These are phyloP conservation scores for Zea luxurians DNA, from an alignment of 176 grass and related monocot genomes.

Conservation along the genomic window DNA sequence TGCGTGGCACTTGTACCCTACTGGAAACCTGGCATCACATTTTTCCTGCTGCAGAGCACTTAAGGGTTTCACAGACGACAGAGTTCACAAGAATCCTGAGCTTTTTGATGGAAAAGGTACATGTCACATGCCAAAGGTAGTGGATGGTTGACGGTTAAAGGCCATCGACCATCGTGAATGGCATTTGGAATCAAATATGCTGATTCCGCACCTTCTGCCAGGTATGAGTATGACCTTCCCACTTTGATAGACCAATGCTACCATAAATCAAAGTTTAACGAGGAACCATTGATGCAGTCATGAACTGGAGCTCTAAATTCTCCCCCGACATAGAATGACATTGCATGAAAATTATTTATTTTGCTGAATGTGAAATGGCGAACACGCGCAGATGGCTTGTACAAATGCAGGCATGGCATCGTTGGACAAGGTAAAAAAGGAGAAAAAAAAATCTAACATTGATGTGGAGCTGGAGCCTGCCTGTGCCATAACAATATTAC, in stretches of 20 bases:
- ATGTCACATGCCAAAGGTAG: slow-evolving; percentile 2
- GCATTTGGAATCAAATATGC: slow-evolving; percentile 24
- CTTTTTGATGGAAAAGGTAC: slow-evolving; percentile 26
- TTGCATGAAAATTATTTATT: slow-evolving; percentile 20
- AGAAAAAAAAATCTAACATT: not conserved
- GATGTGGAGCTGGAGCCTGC: not conserved
- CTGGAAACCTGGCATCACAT: not conserved
- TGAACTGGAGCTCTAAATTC: not conserved
- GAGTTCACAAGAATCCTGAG: slow-evolving; percentile 42
- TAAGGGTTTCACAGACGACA: not conserved
- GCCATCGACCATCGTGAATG: not conserved
- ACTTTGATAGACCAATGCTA: not conserved
- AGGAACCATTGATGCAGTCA: not conserved
- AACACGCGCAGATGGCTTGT: not conserved
- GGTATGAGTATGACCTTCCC: not conserved
- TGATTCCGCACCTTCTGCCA: not conserved
- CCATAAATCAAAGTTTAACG: not conserved
- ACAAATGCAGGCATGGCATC: not conserved
- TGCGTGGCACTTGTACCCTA: not conserved
- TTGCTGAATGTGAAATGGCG: not conserved
- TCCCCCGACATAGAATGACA: not conserved
- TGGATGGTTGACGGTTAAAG: slow-evolving; percentile 5
- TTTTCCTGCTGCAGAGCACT: slow-evolving; percentile 6
- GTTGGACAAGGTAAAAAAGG: not conserved
- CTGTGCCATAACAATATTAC: slow-evolving; percentile 13